Conservation (phyloP, 257 asterid species). For the Gentiana macrophylla region DNA sequence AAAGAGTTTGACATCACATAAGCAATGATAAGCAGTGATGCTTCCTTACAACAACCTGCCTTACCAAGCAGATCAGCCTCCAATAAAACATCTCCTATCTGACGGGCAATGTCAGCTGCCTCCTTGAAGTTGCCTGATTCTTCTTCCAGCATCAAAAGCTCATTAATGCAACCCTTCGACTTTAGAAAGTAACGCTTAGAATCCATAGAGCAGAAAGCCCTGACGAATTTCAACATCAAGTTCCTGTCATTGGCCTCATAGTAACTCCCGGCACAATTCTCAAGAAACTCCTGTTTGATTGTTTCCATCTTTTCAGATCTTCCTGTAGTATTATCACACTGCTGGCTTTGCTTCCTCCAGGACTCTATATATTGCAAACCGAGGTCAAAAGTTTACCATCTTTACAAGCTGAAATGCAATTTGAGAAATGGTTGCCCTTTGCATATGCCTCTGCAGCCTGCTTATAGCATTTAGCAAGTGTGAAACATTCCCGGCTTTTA, state of each 20-base stretch:
- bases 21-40: constrained; percentile 24
- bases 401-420: constrained; percentile 42
- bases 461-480: constrained; percentile 28
- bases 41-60: constrained; percentile 18
- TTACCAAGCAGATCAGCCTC: constrained; percentile 34
- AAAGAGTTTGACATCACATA: constrained; percentile 30
- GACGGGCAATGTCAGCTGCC: constrained; percentile 43
- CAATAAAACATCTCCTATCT: constrained; percentile 25
- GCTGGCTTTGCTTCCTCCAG: constrained; percentile 36
- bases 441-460: constrained; percentile 41
- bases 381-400: constrained; percentile 28
- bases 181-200: constrained; percentile 36
- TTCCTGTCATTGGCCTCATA: constrained; percentile 17
- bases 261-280: constrained; percentile 30
- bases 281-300: constrained; percentile 35
- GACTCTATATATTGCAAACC: constrained; percentile 38
- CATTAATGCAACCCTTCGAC: constrained; percentile 31
- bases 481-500: constrained; percentile 63
- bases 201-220: constrained; percentile 33
- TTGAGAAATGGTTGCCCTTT: constrained; percentile 26
- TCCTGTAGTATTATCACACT: constrained; percentile 3
- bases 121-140: constrained; percentile 40
- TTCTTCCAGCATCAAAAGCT: constrained; percentile 38
- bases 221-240: constrained; percentile 37
- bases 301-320: constrained; percentile 14